A percentile compares a stretch with the other conserved stretches of the same genome.
Conservation (phyloP, 2,329 filamentous ascomycete species). For the Fusarium burgessii region DNA sequence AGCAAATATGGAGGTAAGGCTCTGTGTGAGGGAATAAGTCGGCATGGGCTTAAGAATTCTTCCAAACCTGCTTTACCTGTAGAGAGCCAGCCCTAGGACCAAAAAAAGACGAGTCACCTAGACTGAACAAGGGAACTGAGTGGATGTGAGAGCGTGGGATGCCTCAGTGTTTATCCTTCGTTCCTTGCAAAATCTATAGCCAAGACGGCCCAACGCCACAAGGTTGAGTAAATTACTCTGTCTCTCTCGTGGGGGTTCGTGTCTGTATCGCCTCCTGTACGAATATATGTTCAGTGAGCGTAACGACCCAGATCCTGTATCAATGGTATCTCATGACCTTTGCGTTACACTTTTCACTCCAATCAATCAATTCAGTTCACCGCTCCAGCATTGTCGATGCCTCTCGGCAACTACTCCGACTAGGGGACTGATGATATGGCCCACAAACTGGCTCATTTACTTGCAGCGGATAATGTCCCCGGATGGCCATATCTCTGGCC, state of each 20-base stretch:
- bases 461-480: slow-evolving; percentile 13
- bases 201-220: background rate
- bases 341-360: background rate
- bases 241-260: background rate
- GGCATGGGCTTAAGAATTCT: background rate
- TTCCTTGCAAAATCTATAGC: background rate
- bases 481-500: background rate
- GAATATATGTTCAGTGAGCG: background rate
- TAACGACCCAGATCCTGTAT: slow-evolving; percentile 3
- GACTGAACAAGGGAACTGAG: background rate
- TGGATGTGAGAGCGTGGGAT: slow-evolving; percentile 3
- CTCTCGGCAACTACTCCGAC: slow-evolving; percentile 18
- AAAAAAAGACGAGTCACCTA: background rate
- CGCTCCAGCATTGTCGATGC: background rate
- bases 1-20: background rate
- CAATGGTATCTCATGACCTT: background rate
- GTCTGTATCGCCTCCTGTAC: background rate
- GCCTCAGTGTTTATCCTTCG: background rate
- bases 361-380: slow-evolving; percentile 1
- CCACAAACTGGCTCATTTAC: slow-evolving; percentile 6
- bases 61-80: background rate
- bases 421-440: slow-evolving; percentile 15
- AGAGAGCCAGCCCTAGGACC: background rate
- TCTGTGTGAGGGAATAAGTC: background rate
- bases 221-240: background rate